Evolutionary conservation across 495 filamentous ascomycete genomes (phyloP), one percentile per base, ranked within the genome.

Genomic region (Friedmanniomyces endolithicus): DNA sequence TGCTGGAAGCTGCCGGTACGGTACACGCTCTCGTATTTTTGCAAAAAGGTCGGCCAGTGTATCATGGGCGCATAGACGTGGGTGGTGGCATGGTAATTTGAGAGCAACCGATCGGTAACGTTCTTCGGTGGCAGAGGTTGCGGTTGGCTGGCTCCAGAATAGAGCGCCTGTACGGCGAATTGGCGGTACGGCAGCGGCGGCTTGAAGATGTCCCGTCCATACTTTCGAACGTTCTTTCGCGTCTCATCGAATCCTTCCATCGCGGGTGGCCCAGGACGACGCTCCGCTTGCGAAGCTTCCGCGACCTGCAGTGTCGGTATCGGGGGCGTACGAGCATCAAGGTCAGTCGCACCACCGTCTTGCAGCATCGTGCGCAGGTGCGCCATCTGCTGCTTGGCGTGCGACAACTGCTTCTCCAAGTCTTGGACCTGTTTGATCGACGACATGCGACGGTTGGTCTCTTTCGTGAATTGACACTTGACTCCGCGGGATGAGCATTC

Each of bases 401-500:
- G 76, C 24, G 81, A 74, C 51, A 98, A 79, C 68, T 95, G 90
- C 70, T 87, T 94, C 68, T 97, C 90, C 23, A 98, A 74, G 69
- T 98, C 92, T 70, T 98, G 92, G 2, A 96, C 88, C 74, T 96
- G 92, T 81, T 97, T 98, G 68, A 97, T 96, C 14, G 90, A 95
- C 45, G 92, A 96, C 92, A 98, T 98, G 58, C 92, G 81, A 46
- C 94, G 81, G 69, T 98, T 98, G 20, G 92, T 97, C 69, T 98
- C 92, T 72, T 98, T 98, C 44, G 92, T 98, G 66, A 98, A 98
- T 68, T 95, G 90, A 65, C 92, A 98, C 66, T 92, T 94, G 47
- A 95, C 90, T 65, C 87, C 90, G 59, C 92, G 81, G 64, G 87
- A 95, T 14, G 86, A 86, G 71, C 92, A 98, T 72, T 98, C 92